Evolutionary conservation across 2,329 filamentous ascomycete species (phyloP).

Genomic region (Fusarium irregulare): DNA sequence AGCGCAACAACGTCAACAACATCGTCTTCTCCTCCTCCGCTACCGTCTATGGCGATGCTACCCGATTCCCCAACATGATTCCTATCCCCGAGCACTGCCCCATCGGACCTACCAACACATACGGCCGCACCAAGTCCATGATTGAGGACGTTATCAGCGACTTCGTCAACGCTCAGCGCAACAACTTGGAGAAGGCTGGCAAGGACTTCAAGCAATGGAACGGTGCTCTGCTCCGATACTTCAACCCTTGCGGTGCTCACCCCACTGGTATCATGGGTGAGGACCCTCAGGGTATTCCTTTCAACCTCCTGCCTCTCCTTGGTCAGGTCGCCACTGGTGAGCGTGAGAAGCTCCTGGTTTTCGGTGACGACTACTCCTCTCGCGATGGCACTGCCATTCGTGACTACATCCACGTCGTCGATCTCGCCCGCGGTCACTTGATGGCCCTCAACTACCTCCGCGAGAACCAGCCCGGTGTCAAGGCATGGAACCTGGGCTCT

Average conservation of each 20-base stretch:
- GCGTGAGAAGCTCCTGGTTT: slow-evolving; percentile 92
- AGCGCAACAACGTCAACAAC: slow-evolving; percentile 89
- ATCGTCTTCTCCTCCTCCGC: slow-evolving; percentile 99
- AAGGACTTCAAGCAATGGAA: slow-evolving; percentile 88
- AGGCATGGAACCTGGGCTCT: slow-evolving; percentile 96
- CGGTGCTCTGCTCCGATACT: slow-evolving; percentile 92
- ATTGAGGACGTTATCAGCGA: slow-evolving; percentile 95
- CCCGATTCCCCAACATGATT: slow-evolving; percentile 96
- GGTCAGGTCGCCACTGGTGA: slow-evolving; percentile 97
- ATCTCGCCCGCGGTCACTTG: slow-evolving; percentile 87
- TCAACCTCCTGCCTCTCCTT: slow-evolving; percentile 92
- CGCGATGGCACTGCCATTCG: slow-evolving; percentile 93
- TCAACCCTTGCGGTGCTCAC: slow-evolving; percentile 96
- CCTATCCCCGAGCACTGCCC: slow-evolving; percentile 98
- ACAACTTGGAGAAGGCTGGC: slow-evolving; percentile 82
- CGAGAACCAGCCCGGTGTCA: slow-evolving; percentile 85
- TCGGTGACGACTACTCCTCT: slow-evolving; percentile 92
- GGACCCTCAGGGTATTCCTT: slow-evolving; percentile 94
- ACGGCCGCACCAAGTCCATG: slow-evolving; percentile 94
- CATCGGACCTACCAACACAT: slow-evolving; percentile 95
- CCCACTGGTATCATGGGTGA: slow-evolving; percentile 98
- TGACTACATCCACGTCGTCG: slow-evolving; percentile 97
- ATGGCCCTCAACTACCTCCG: slow-evolving; percentile 91
- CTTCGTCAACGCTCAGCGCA: slow-evolving; percentile 86
- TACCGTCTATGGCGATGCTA: slow-evolving; percentile 98